Evolutionary conservation across 495 filamentous ascomycete genomes (phyloP).

Genomic region (Aspergillus ostianus): DNA sequence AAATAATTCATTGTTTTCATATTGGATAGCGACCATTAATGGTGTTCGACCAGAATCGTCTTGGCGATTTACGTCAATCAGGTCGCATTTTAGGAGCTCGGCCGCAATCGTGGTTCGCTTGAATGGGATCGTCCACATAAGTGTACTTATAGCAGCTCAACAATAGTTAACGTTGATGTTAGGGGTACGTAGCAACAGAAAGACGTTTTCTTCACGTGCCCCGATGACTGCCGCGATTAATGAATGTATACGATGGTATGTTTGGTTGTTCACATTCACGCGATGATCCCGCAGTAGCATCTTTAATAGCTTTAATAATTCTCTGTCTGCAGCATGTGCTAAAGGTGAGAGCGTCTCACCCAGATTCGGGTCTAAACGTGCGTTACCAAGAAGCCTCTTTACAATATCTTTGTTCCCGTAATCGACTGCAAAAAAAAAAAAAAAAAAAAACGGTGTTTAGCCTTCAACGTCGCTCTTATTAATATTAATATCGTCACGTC

Average conservation of each 20-base stretch:
- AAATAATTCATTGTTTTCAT: not conserved
- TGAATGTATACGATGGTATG: not conserved
- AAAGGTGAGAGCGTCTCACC: not conserved
- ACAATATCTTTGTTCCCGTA: not conserved
- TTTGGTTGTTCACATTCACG: not conserved
- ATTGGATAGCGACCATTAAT: not conserved
- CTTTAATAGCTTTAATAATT: not conserved
- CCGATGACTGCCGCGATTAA: not conserved
- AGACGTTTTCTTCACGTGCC: not conserved
- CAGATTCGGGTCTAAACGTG: not conserved
- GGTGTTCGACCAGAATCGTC: not conserved
- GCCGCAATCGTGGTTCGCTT: not conserved
- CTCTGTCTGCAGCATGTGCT: not conserved
- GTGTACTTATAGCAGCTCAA: not conserved
- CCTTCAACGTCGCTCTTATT: not conserved
- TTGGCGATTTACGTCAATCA: not conserved
- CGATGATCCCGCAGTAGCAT: not conserved
- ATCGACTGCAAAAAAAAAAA: not conserved
- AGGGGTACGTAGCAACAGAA: not conserved
- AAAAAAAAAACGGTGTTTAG: no score
- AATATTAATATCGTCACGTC: not conserved
- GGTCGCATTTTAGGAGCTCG: not conserved
- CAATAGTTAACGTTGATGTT: not conserved
- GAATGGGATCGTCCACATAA: not conserved
- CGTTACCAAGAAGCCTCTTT: not conserved